Base-by-base conservation (phyloP, 1,284 basidiomycete species). In the Caloboletus inedulis region DNA sequence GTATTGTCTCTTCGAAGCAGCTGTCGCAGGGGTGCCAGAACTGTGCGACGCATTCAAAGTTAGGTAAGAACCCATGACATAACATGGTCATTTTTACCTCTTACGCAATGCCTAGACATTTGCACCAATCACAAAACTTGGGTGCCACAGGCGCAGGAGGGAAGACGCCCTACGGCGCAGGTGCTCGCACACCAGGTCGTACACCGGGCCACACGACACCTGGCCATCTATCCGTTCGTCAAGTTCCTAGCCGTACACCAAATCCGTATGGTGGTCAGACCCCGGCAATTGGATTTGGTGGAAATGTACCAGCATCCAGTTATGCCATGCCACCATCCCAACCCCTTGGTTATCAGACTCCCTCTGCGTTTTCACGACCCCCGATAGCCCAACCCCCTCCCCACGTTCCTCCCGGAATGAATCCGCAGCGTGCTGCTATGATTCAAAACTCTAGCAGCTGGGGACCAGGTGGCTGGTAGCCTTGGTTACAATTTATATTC, bases 41-140 rank as follows among this genome's bases (percentile, higher is more conserved):
- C 75, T 98, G 3, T 96, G 94, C 61, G 93, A 97, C 67, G 94
- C 94, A 16, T 98, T 98, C 84, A 97, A 97, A 83, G 84, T 91
- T 64, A 78, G 89, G 82, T 89, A 71, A 64, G 80, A 58, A 21
- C n/a, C 7, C 5, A 14, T 12, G 14, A 8, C 7, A 29, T 39
- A 1, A 14, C 21, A 36, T 29, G 16, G 4, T 27, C 33, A 23
- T 33, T 40, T 53, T 61, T 54, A 51, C 62, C 29, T 54, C 58
- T 54, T 36, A 59, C 47, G 34, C 14, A 25, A 33, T 52, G 10
- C 53, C 39, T 54, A 87, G 88, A 57, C 90, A 92, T 71, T 74
- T 87, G 36, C 87, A 90, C 59, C 87, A 91, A 64, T 88, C 88
- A 19, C 87, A 90, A 69, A 89, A 84, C 57, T 71, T 84, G 36